These are phyloP conservation scores for Boletus rufocinnamomeus DNA, from an alignment of 768 basidiomycete species.

Conservation along the genomic window DNA sequence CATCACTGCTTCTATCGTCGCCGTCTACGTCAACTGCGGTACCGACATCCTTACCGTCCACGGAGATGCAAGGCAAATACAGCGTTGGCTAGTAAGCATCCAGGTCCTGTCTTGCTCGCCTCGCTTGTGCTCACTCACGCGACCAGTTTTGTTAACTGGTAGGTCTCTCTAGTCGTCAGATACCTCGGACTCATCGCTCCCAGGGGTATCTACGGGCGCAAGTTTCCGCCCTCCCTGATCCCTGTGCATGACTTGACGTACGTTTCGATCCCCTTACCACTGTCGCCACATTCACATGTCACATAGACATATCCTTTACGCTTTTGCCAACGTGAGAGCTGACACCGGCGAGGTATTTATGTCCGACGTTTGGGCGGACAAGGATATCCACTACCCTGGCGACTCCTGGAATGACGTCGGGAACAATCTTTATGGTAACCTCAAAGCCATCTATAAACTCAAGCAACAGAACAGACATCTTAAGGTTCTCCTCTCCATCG, in stretches of 20 bases:
- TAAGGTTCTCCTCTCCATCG: conserved; percentile 84
- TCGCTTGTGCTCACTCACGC: conserved; percentile 12
- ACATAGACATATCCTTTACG: conserved; percentile 82
- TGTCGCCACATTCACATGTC: conserved; percentile 10
- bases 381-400: conserved; percentile 94
- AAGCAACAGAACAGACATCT: conserved; percentile 85
- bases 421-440: conserved; percentile 91
- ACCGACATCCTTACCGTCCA: conserved; percentile 26
- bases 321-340: conserved; percentile 85
- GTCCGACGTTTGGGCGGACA: conserved; percentile 93
- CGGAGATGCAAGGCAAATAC: conserved; percentile 58
- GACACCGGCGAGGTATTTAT: conserved; percentile 86
- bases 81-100: conserved; percentile 78
- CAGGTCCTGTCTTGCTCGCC: not conserved
- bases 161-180: conserved; percentile 12
- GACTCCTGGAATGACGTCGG: conserved; percentile 95
- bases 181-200: conserved; percentile 8
- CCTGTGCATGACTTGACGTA: conserved; percentile 87
- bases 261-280: conserved; percentile 27
- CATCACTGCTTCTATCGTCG: conserved; percentile 9
- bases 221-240: conserved; percentile 84
- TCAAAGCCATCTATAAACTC: conserved; percentile 89
- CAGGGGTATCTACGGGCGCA: conserved; percentile 95
- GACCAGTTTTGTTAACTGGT: conserved; percentile 79
- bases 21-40: conserved; percentile 3